Evolutionary conservation across 73 alveolate genomes (phyloP), one percentile per base, ranked within the genome.

Genomic region (Paraurostyla sp.): DNA sequence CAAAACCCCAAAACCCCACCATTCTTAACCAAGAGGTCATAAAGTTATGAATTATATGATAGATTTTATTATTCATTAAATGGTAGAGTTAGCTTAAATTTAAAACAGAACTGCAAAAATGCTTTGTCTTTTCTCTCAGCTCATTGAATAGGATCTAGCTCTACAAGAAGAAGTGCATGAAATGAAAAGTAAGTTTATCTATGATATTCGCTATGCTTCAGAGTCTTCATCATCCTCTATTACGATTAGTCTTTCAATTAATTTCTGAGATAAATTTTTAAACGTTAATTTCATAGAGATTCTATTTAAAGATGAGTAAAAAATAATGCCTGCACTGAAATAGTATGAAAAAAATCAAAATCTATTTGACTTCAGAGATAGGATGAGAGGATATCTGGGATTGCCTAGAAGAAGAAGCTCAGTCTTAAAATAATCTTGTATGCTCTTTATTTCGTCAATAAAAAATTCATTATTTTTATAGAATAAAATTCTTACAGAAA

Each of bases 301-400:
- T 16, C 51, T 73, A 46, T 48, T 73, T 38, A 46, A n/a, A 22
- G 71, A 73, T 73, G 71, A 73, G 33, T 9, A 73, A 13, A 73
- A 73, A 46, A 29, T 73, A 23, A 13, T 73, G 71, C 86, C 86
- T 6, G 86, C 86, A 13, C 49, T 73, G 4, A 73, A 73, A 33
- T 42, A 20, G 20, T 73, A 46, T 48, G 86, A 73, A 30, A 73
- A 73, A 46, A 6, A 51, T 16, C 7, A 27, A 50, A 48, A 43
- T 45, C 23, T 73, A 11, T 32, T 73, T 45, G 86, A 49, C 35
- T 73, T 73, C 38, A 73, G 86, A 73, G 86, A 73, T 46, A 40
- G 86, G 11, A 73, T 73, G 86, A 3, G 86, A 25, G 86, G 86
- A 1, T 73, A 73, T 38, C 46, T 73, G 32, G 86, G 86, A 6